Evolutionary conservation across 148 eudicot species (phyloP).

Genomic region (Fagopyrum tataricum): DNA sequence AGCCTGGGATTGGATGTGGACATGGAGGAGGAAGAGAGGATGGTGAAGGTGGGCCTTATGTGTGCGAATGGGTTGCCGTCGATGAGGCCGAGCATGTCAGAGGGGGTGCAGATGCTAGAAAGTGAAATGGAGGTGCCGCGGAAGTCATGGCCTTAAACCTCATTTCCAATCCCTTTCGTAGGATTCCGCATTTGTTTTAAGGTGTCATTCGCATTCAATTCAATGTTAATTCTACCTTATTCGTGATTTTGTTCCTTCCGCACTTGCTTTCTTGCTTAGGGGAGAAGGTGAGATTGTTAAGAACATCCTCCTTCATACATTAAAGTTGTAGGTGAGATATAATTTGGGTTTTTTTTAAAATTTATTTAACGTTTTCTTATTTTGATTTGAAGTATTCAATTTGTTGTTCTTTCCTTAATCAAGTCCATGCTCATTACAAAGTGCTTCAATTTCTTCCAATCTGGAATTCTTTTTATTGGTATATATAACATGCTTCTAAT

Average conservation of each 20-base stretch:
- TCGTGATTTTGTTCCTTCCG: conserved; percentile 58
- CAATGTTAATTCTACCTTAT: no score
- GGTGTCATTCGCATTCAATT: no score
- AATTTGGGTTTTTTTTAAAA: not conserved
- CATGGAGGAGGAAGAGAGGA: conserved; percentile 5
- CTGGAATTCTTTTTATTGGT: no score
- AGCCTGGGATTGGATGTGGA: not conserved
- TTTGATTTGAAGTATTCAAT: not conserved
- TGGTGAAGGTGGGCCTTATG: conserved; percentile 5
- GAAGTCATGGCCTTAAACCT: no score
- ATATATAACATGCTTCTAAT: no score
- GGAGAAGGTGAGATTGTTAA: conserved; percentile 60
- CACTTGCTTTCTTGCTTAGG: conserved; percentile 55
- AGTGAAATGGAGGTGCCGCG: not conserved
- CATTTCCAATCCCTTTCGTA: no score
- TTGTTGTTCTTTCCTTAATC: no score
- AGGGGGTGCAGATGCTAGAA: conserved; percentile 6
- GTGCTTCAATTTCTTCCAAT: no score
- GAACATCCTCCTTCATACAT: conserved; percentile 57
- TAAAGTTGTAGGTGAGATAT: conserved; percentile 49
- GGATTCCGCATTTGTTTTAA: no score
- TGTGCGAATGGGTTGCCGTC: conserved; percentile 9
- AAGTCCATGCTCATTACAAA: no score
- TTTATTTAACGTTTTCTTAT: no score
- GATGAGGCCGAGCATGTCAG: conserved; percentile 1